Evolutionary conservation across 495 filamentous ascomycete species (phyloP).

Genomic region (Monascus purpureus): DNA sequence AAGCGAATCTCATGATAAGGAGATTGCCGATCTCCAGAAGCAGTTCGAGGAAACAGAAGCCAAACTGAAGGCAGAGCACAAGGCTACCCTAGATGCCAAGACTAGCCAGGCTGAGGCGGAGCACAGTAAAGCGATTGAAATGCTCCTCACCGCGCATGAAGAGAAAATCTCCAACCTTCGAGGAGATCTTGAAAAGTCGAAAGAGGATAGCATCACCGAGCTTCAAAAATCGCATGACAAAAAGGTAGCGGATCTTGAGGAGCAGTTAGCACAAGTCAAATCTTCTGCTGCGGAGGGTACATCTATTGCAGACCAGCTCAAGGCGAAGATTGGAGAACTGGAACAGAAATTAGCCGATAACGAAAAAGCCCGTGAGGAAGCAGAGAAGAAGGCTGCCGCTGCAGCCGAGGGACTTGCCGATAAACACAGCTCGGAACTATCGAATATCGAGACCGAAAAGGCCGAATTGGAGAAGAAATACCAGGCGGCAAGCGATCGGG

Average conservation of each 20-base stretch:
- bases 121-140: constrained; percentile 30
- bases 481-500: constrained; percentile 11
- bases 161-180: constrained; percentile 22
- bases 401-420: constrained; percentile 17
- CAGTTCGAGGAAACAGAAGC: constrained; percentile 20
- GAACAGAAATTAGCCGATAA: constrained; percentile 23
- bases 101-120: constrained; percentile 26
- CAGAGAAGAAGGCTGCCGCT: constrained; percentile 11
- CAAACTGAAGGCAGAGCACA: constrained; percentile 21
- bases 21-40: constrained; percentile 22
- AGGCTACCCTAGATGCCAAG: constrained; percentile 17
- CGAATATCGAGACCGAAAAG: constrained; percentile 19
- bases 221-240: constrained; percentile 26
- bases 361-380: constrained; percentile 16
- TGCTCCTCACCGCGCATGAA: constrained; percentile 31
- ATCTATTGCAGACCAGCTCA: constrained; percentile 21
- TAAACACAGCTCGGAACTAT: constrained; percentile 19
- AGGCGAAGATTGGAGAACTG: constrained; percentile 21
- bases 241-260: constrained; percentile 16
- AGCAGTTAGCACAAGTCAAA: constrained; percentile 24
- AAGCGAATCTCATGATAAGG: constrained; percentile 16
- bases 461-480: constrained; percentile 20
- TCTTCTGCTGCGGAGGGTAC: constrained; percentile 23
- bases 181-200: constrained; percentile 22
- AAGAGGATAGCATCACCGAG: constrained; percentile 23